These are phyloP conservation scores for Rubia balearica DNA, from an alignment of 305 asterid genomes.

Conservation along the genomic window DNA sequence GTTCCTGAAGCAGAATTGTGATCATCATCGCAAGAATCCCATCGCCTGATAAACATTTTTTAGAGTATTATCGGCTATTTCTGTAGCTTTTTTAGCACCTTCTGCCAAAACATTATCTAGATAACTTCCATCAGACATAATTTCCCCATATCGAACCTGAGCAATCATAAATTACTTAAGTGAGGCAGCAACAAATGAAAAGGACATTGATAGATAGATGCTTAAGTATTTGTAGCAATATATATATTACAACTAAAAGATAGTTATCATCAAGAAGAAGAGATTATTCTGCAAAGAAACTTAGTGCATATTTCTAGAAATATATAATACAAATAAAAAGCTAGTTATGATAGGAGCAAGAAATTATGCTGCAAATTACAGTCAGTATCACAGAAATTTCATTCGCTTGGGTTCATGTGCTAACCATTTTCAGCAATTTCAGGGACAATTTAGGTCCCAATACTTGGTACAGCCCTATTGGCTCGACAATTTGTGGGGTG, in stretches of 20 bases:
- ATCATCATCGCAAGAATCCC: slow-evolving; percentile 71
- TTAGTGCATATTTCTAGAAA: neutral
- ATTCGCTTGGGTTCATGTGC: neutral
- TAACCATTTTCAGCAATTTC: neutral
- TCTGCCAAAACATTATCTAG: slow-evolving; percentile 66
- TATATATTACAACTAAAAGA: no score
- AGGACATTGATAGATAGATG: neutral
- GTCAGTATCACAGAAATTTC: neutral
- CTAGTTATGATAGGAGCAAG: neutral
- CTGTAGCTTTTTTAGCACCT: slow-evolving; percentile 74
- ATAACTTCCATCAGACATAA: slow-evolving; percentile 56
- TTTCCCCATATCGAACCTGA: slow-evolving; percentile 75
- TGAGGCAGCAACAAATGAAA: slow-evolving; percentile 3
- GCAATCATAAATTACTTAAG: neutral
- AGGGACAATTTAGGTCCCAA: neutral
- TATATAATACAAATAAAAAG: neutral
- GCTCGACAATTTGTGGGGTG: neutral
- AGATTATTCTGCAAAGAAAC: no score
- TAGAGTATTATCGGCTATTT: slow-evolving; percentile 67
- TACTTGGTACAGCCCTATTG: neutral
- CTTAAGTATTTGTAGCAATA: no score
- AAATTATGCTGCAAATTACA: neutral
- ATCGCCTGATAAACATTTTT: slow-evolving; percentile 71
- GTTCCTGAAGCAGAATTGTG: slow-evolving; percentile 15
- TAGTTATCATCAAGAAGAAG: no score